Evolutionary conservation across 306 rosid species (phyloP), one percentile per base, ranked within the genome.

Genomic region (Alnus glutinosa): DNA sequence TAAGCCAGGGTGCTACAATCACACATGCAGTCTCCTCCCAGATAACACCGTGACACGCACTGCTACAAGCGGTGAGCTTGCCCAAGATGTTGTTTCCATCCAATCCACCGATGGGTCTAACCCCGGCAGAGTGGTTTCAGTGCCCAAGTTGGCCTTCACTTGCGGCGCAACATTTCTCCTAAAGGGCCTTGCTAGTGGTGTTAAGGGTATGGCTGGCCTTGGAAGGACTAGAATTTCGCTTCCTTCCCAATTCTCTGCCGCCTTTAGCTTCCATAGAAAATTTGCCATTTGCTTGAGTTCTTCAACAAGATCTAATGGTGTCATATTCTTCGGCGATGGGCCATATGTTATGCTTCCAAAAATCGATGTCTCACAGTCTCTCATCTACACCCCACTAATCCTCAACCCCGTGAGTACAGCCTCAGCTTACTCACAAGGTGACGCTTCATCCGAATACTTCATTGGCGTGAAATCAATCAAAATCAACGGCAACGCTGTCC

Each of bases 151-250:
- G 12, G 85, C 88, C 75, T 86, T 89, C 79, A 71, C 84, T 12
- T 92, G 97, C 39, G 88, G 90, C 0, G 52, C 84, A 23, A 77
- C 83, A 0, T 70, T 71, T 50, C 15, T 90, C 2, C 73, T 84
- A 34, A 12, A 81, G 1, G 88, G 88, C 57, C 87, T 92, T 15
- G 73, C 92, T 7, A 57, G 2, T 7, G 90, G 94, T 15, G 91
- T 79, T 32, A 76, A 14, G 42, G 97, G 94, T 8, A 87, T 92
- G 81, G 94, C 85, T 13, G 97, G 92, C 61, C 83, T 92, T 5
- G 92, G 94, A 4, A 77, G 89, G 75, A 54, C 83, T 0, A 79
- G 37, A 58, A 82, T 81, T 16, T 82, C 87, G 2, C 79, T 92
- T 2, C 90, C 94, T 42, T 82, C 83, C 1, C 88, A 80, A 18